Base-by-base conservation (phyloP, 2,329 filamentous ascomycete genomes). In the Colletotrichum tanaceti region DNA sequence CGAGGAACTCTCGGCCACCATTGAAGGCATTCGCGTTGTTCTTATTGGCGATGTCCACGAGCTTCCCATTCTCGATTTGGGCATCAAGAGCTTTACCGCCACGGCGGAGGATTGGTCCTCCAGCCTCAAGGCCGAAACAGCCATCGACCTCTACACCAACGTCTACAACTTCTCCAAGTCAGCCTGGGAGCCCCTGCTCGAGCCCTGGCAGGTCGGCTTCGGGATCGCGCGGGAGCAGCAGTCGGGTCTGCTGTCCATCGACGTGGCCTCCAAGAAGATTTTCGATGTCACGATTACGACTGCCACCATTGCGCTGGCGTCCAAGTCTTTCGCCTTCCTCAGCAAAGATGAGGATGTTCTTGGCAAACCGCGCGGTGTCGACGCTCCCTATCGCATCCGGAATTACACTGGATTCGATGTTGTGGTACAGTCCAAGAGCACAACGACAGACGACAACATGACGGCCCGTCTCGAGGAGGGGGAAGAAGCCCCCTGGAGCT, bases 111-210 rank as follows among this genome's bases (percentile, higher is more conserved):
- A 99, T 76, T 99, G 96, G 96, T 95, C 95, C 1, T 91, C 90
- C 5, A 91, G 90, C 24, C 85, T 99, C 78, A 94, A 90, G 74
- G 95, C 93, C 0, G 93, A 98, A 76, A 92, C 93, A 0, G 91
- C 89, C n/a, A 90, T 99, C 55, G 93, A 98, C 71, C 93, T 95
- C 72, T 97, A 97, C 79, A 88, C 97, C 74, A 99, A 98, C 75
- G 91, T 99, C 32, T 99, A 97, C 84, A 99, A 99, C 79, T 99
- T 99, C 80, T 96, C 96, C 16, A 99, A 99, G 78, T 99, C 96
- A 0, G 93, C 94, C 4, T 99, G 96, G 96, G 96, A 99, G 78
- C 96, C 96, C 3, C 82, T 99, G 41, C 89, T 99, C 32, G 96
- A 99, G 77, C 97, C 97, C 9, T 99, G 96, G 96, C 90, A 95